phyloP scores from a whole-genome alignment of 495 filamentous ascomycete genomes.

The Neurospora tetrasperma region DNA sequence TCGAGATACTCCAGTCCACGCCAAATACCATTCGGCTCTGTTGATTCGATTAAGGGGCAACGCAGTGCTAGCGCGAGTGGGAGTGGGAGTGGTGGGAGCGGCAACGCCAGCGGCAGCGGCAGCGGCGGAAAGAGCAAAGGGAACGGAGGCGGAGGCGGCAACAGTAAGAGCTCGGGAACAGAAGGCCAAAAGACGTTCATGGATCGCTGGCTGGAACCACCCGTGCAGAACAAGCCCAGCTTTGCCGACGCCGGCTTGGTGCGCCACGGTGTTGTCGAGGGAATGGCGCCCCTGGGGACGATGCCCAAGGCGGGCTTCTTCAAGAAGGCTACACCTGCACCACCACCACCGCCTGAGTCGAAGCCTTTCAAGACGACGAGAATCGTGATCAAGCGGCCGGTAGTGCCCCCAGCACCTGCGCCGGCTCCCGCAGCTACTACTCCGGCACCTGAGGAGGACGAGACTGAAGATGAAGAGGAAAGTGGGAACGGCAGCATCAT shows the following conservation, averaged over 20 bases:
- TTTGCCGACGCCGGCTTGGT: constrained; percentile 57
- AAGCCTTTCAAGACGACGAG: constrained; percentile 10
- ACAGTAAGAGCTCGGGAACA: constrained; percentile 17
- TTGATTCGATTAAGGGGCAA: constrained; percentile 19
- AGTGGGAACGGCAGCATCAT: constrained; percentile 5
- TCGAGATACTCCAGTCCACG: constrained; percentile 49
- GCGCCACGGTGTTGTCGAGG: constrained; percentile 53
- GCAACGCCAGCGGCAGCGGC: neutral
- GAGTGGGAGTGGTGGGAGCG: neutral
- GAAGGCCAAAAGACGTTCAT: constrained; percentile 30
- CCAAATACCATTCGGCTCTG: constrained; percentile 25
- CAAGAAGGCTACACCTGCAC: constrained; percentile 26
- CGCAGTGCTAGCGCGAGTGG: constrained; percentile 1
- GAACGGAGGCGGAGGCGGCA: neutral
- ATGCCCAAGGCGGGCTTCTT: constrained; percentile 43
- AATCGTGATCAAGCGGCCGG: constrained; percentile 31
- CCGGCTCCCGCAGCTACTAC: constrained; percentile 2
- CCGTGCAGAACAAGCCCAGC: constrained; percentile 54
- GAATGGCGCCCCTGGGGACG: constrained; percentile 60
- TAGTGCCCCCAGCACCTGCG: constrained; percentile 7
- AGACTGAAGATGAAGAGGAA: constrained; percentile 22
- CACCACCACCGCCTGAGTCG: constrained; percentile 11
- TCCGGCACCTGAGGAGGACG: constrained; percentile 21
- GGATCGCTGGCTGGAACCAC: constrained; percentile 63
- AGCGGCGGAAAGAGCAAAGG: neutral